Conservation (phyloP, 192 early-diverging fungal species). For the Jimgerdemannia lactiflua region DNA sequence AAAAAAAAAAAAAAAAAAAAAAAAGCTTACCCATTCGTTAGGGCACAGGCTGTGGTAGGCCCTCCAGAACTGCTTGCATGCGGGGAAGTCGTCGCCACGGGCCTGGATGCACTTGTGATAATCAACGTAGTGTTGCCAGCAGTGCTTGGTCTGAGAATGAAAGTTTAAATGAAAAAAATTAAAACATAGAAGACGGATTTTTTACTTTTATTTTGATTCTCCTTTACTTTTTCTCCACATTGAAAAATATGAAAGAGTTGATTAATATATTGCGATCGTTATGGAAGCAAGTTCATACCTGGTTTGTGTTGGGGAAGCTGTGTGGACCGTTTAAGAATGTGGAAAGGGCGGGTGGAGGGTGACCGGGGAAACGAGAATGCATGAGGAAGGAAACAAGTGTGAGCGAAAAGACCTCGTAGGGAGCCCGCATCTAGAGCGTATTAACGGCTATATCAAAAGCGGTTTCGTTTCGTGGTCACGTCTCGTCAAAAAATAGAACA, state of each 20-base stretch:
- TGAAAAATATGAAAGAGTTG: no score
- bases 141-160: slow-evolving; percentile 87
- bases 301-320: slow-evolving; percentile 1
- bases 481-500: background rate
- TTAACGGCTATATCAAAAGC: no score
- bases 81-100: slow-evolving; percentile 94
- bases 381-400: no score
- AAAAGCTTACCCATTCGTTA: slow-evolving; percentile 80
- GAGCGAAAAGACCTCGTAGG: no score
- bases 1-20: no score
- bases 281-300: background rate
- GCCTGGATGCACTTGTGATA: slow-evolving; percentile 87
- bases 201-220: no score
- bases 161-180: background rate
- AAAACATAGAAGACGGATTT: background rate
- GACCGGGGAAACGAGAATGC: no score
- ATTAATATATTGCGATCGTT: background rate
- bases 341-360: no score
- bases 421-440: no score
- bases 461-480: no score
- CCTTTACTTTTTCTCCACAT: no score
- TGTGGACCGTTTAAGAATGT: no score
- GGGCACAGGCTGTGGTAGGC: slow-evolving; percentile 90
- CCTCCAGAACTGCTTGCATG: slow-evolving; percentile 88
- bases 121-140: slow-evolving; percentile 99